Percentiles rank a stretch among this genome's conserved stretches.
These are phyloP conservation scores for Mycena galopus DNA, from an alignment of 768 basidiomycete genomes.

Conservation along the genomic window DNA sequence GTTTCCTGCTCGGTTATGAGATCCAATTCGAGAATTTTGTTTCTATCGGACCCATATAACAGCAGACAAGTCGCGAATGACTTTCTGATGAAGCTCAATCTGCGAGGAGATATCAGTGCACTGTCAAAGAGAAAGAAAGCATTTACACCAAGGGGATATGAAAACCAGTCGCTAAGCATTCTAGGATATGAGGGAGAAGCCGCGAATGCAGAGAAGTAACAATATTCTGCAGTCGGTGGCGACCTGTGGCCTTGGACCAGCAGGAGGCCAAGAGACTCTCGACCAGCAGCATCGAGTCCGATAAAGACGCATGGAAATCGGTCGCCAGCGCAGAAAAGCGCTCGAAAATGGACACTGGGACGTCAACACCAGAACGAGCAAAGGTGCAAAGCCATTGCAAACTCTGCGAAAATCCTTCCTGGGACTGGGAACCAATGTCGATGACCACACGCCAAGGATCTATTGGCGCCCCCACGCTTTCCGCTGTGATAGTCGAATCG, in stretches of 20 bases:
- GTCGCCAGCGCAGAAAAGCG: conserved; percentile 59
- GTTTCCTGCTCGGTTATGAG: conserved; percentile 65
- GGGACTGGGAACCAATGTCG: conserved; percentile 55
- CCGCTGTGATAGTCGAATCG: conserved; percentile 48
- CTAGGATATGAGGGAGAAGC: conserved; percentile 55
- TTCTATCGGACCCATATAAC: conserved; percentile 75
- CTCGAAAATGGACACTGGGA: conserved; percentile 65
- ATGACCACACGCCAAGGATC: conserved; percentile 71
- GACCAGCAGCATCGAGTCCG: conserved; percentile 64
- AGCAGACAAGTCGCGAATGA: conserved; percentile 73
- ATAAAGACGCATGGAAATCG: conserved; percentile 54
- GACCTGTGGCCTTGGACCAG: conserved; percentile 72
- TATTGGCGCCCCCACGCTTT: conserved; percentile 45
- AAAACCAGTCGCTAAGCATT: conserved; percentile 48
- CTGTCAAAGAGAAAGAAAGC: background rate
- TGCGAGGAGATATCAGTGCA: conserved; percentile 32
- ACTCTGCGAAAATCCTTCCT: conserved; percentile 59
- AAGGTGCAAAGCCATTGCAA: conserved; percentile 73
- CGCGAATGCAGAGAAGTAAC: conserved; percentile 63
- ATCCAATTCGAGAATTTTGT: conserved; percentile 56
- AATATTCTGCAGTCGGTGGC: conserved; percentile 68
- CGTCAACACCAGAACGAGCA: conserved; percentile 73
- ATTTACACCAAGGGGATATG: conserved; percentile 56
- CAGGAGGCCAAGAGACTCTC: conserved; percentile 66
- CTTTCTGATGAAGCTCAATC: conserved; percentile 68